Base-by-base conservation (phyloP, 1,139 yeast species). In the Petasospora fabianii region DNA sequence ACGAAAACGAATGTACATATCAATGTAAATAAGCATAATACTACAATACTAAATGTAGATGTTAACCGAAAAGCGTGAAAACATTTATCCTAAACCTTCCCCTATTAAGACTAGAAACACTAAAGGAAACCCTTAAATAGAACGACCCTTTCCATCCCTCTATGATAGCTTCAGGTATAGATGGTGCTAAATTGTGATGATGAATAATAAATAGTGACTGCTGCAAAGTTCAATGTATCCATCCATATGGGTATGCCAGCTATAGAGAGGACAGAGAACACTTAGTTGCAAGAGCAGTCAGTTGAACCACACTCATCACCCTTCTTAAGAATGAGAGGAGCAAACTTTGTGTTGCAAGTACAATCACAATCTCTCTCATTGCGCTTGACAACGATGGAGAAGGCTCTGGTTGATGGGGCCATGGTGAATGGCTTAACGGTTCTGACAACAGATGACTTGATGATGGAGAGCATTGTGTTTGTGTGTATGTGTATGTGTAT, bases 331-430 rank as follows among this genome's bases (percentile, higher is more conserved):
- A 39, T 31, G 4, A 36, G 14, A 3, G 43, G 27, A 30, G 38
- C 39, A 16, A 30, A 24, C 33, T 27, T 36, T 27, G 42, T 44
- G 41, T 43, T 35, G 32, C 57, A 53, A 35, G 57, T 53, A 32
- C 57, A 53, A 24, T 52, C 57, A 34, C 57, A 52, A 30, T 52
- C 57, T 42, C 53, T 46, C 35, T 51, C 54, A 26, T 39, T 41
- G 32, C 36, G 38, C 32, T 42, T 41, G 30, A 44, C 43, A 7
- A 35, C 33, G 2, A 39, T 18, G 13, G 48, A 34, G 11, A 39
- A 27, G 31, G 44, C 32, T 20, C 45, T 39, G 32, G 47, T 33
- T 24, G 42, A 28, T 36, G 39, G 35, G 20, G 13, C 18, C n/a
- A n/a, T n/a, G 35, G 35, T 5, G 26, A 35, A 21, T 21, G 45